These are phyloP conservation scores for Rhizopus sp. DNA, from an alignment of 371 early-diverging fungal species.

Conservation along the genomic window DNA sequence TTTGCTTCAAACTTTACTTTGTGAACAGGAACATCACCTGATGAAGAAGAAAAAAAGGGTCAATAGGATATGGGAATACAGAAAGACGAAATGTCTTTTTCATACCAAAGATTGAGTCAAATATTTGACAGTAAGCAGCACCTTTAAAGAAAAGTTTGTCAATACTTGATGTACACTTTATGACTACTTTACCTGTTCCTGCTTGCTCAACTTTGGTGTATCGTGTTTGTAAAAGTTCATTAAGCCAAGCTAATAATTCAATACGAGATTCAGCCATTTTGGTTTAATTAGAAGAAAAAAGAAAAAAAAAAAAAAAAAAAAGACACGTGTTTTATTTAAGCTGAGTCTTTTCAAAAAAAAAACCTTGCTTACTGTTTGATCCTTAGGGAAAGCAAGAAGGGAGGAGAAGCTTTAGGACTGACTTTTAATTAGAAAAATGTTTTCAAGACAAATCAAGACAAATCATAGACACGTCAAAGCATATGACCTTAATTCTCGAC, in stretches of 20 bases:
- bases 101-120: conserved; percentile 88
- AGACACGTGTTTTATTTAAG: too few species aligned
- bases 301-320: too few species aligned
- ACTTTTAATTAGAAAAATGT: too few species aligned
- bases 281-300: too few species aligned
- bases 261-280: conserved; percentile 80
- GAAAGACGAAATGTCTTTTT: not conserved
- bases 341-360: too few species aligned
- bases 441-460: too few species aligned
- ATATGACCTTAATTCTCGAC: too few species aligned
- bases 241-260: conserved; percentile 91
- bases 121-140: conserved; percentile 88
- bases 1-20: conserved; percentile 91
- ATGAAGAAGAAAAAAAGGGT: not conserved
- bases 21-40: conserved; percentile 73
- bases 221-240: conserved; percentile 83
- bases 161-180: too few species aligned
- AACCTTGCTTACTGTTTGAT: too few species aligned
- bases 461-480: too few species aligned
- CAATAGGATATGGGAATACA: not conserved
- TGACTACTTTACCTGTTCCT: conserved; percentile 73
- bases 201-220: conserved; percentile 94
- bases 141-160: conserved; percentile 41
- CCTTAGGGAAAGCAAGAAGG: too few species aligned
- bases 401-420: too few species aligned